phyloP scores from a whole-genome alignment of 1,284 basidiomycete species.

The Ceratobasidium sp. region DNA sequence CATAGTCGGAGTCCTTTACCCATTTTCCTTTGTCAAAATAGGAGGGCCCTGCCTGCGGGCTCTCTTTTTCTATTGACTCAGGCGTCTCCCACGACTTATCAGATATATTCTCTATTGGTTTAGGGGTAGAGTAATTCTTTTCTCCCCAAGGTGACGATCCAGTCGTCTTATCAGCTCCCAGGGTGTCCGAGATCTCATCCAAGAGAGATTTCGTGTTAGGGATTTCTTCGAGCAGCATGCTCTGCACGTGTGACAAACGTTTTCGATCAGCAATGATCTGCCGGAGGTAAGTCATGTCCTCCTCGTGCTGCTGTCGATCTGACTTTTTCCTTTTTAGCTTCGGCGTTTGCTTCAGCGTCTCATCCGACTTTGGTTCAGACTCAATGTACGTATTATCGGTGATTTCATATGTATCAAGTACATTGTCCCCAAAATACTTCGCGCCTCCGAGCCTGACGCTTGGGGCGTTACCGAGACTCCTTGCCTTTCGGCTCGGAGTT shows the following conservation, averaged over 20 bases:
- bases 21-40: too few relatives aligned
- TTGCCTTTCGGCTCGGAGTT: neutral
- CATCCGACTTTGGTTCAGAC: neutral
- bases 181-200: neutral
- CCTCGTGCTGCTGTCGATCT: too few relatives aligned
- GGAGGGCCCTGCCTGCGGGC: too few relatives aligned
- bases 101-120: neutral
- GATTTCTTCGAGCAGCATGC: neutral
- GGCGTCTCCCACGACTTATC: neutral
- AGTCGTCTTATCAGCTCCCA: too few relatives aligned
- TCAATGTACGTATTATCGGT: neutral
- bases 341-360: too few relatives aligned
- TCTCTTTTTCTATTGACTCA: too few relatives aligned
- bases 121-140: neutral
- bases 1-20: too few relatives aligned
- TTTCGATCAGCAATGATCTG: neutral
- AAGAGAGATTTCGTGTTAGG: neutral
- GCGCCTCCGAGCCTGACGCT: neutral
- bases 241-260: neutral
- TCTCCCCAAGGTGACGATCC: too few relatives aligned
- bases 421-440: neutral
- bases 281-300: too few relatives aligned
- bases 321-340: too few relatives aligned
- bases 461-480: neutral
- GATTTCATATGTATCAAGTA: neutral